Conservation (phyloP, 2,329 filamentous ascomycete genomes). For the Ploettnerulaceae sp. region DNA sequence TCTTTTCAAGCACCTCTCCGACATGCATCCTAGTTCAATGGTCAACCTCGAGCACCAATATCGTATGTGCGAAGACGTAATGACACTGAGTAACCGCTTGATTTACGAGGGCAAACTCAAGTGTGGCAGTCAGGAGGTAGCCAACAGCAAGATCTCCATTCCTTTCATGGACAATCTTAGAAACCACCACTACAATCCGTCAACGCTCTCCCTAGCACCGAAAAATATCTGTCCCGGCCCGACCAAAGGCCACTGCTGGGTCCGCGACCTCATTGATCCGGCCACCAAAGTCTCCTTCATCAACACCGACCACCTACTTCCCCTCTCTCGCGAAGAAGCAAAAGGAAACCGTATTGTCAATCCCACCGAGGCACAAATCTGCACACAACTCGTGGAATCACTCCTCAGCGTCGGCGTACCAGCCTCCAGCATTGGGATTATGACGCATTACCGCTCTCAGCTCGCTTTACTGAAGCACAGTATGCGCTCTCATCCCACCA, state of each 20-base stretch:
- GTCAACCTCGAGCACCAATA: conserved; percentile 95
- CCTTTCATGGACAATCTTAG: conserved; percentile 59
- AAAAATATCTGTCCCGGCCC: conserved; percentile 53
- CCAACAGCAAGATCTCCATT: conserved; percentile 61
- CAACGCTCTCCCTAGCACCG: conserved; percentile 40
- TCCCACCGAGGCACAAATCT: conserved; percentile 70
- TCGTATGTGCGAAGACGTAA: conserved; percentile 96
- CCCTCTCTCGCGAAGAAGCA: conserved; percentile 62
- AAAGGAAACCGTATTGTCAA: conserved; percentile 88
- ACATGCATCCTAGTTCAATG: conserved; percentile 79
- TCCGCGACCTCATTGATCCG: conserved; percentile 66
- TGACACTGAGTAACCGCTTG: conserved; percentile 85
- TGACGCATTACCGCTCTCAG: conserved; percentile 94
- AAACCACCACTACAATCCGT: conserved; percentile 51
- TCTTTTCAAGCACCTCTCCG: conserved; percentile 89
- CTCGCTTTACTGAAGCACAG: conserved; percentile 74
- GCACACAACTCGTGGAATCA: conserved; percentile 73
- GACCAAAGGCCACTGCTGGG: conserved; percentile 57
- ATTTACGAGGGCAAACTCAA: conserved; percentile 90
- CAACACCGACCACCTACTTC: conserved; percentile 74
- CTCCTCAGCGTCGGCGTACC: conserved; percentile 73
- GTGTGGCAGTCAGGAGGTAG: conserved; percentile 77
- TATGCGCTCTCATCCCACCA: conserved; percentile 55
- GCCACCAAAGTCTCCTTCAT: conserved; percentile 75
- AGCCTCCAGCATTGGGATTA: conserved; percentile 77